Evolutionary conservation across 352 stramenopile genomes (phyloP).

Genomic region (Globisporangium barbulae): DNA sequence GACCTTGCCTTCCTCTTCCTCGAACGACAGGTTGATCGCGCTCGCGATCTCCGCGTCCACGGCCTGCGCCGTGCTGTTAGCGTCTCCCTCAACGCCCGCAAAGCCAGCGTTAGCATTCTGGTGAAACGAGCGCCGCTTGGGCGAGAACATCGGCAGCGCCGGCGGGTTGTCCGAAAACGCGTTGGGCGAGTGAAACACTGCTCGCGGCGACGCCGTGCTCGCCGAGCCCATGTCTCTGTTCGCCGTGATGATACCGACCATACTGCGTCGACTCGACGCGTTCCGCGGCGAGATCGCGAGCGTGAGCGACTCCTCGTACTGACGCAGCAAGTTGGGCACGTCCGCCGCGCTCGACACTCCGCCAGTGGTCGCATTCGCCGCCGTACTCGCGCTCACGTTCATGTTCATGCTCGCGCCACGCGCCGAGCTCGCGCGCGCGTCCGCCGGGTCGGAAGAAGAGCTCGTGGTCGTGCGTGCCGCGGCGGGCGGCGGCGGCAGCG

Average conservation of each 20-base stretch:
- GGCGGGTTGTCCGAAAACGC: conserved; percentile 41
- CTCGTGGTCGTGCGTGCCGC: neutral
- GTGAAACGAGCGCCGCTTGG: conserved; percentile 38
- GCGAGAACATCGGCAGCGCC: conserved; percentile 53
- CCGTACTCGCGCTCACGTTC: conserved; percentile 1
- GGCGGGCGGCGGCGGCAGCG: neutral
- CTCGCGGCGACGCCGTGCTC: conserved; percentile 36
- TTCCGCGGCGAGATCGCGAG: conserved; percentile 28
- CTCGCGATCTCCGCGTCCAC: conserved; percentile 26
- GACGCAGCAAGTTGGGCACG: conserved; percentile 30
- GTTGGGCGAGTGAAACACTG: conserved; percentile 58
- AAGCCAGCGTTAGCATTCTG: neutral
- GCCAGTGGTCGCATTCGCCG: neutral
- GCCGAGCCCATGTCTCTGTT: conserved; percentile 7
- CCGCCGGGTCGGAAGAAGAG: neutral
- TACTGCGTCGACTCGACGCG: neutral
- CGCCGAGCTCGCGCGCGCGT: conserved; percentile 7
- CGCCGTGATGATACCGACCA: neutral
- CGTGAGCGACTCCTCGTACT: conserved; percentile 53
- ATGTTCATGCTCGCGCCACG: conserved; percentile 9
- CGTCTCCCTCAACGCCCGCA: neutral
- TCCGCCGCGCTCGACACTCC: neutral
- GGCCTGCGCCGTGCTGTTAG: conserved; percentile 9
- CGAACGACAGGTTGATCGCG: conserved; percentile 25
- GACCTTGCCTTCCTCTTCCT: conserved; percentile 36